Conservation (phyloP, 176 grass and related monocot species). For the Rhynchospora tenuis region DNA sequence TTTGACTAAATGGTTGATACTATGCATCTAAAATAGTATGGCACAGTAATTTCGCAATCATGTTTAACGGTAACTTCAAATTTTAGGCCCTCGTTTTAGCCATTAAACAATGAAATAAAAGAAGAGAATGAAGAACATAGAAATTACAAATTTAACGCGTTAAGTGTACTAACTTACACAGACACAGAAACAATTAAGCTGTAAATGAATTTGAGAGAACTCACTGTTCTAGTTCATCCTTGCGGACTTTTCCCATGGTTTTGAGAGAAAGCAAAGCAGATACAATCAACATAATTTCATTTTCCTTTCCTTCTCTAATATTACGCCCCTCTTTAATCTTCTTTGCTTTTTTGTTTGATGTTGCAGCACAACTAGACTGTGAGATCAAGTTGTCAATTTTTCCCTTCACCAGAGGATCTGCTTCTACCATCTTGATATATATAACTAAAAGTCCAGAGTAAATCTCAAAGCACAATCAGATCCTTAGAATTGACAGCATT, state of each 20-base stretch:
- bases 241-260: neutral
- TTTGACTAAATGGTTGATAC: neutral
- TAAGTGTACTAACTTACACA: neutral
- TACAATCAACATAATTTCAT: constrained; percentile 16
- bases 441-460: neutral
- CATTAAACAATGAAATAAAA: neutral
- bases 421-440: constrained; percentile 5
- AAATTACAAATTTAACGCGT: neutral
- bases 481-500: neutral
- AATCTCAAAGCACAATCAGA: constrained; percentile 5
- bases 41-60: neutral
- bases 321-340: neutral
- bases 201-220: neutral
- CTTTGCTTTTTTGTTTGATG: neutral
- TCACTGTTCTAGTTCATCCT: constrained; percentile 8
- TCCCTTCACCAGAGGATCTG: constrained; percentile 8
- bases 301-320: constrained; percentile 2
- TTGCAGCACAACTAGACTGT: neutral
- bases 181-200: neutral
- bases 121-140: neutral
- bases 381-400: constrained; percentile 13
- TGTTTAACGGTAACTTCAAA: neutral
- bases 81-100: neutral
- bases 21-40: neutral
- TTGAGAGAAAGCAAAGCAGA: constrained; percentile 21